These are phyloP conservation scores for Backusella australiensis DNA, from an alignment of 192 early-diverging fungal species.

Conservation along the genomic window DNA sequence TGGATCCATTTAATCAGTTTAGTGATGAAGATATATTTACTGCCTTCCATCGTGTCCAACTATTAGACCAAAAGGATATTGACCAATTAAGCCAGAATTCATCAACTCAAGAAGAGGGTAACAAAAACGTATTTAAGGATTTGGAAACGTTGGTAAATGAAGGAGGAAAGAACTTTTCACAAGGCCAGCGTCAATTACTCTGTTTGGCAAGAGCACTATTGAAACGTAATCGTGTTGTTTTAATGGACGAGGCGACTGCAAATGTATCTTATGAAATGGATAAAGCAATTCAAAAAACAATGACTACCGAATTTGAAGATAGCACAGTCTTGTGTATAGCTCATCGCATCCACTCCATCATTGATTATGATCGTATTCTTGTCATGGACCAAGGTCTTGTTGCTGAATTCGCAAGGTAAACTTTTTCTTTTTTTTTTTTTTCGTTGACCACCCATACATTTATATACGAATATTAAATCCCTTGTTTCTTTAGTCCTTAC, in stretches of 20 bases:
- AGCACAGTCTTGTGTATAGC: conserved; percentile 64
- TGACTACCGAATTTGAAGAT: conserved; percentile 48
- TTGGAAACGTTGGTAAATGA: conserved; percentile 59
- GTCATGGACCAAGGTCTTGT: conserved; percentile 77
- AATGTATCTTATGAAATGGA: conserved; percentile 57
- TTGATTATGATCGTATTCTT: conserved; percentile 73
- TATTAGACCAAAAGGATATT: neutral
- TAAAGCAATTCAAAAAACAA: conserved; percentile 45
- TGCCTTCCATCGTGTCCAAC: conserved; percentile 69
- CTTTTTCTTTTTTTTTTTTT: no score
- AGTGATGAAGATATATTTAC: conserved; percentile 77
- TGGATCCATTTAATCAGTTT: conserved; percentile 87
- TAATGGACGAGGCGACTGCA: conserved; percentile 56
- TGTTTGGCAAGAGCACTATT: conserved; percentile 77
- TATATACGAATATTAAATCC: no score
- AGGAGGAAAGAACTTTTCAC: conserved; percentile 70
- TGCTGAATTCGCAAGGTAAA: conserved; percentile 64
- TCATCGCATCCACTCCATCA: conserved; percentile 48
- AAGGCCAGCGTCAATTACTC: conserved; percentile 77
- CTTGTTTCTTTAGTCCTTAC: conserved; percentile 46
- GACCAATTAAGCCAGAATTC: neutral
- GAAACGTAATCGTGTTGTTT: conserved; percentile 41
- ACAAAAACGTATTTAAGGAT: conserved; percentile 15
- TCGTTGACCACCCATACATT: neutral
- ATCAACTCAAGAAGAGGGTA: neutral